Base-by-base conservation (phyloP, 169 alveolate species). In the Plasmodium vivax region DNA sequence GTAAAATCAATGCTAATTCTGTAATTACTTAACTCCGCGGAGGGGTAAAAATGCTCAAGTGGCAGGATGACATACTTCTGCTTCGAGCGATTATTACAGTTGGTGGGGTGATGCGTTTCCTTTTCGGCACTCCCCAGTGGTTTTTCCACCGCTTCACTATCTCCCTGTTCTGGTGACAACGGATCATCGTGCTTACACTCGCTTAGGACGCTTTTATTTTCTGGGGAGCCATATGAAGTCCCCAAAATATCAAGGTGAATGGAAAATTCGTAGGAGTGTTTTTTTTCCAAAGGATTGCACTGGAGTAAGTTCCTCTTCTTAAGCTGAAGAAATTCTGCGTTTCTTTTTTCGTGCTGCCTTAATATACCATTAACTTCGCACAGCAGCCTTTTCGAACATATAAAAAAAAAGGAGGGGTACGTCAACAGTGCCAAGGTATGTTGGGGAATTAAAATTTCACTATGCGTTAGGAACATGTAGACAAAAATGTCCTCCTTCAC, bases 1-100 rank as follows among this genome's bases (percentile, higher is more conserved):
- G 82, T 83, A 32, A 54, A 83, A 83, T 54, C 58, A 9, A 83
- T 83, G 51, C 62, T 83, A 83, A 83, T 54, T 83, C 92, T 83
- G 51, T 56, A 83, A 56, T 83, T 83, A 32, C 34, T 83, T 83
- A 83, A 83, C 73, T 27, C 68, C 2, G 56, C 43, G 56, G 36
- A 54, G 23, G 43, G 23, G 71, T 83, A 83, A 83, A 83, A 83
- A 56, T 83, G 56, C 23, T 47, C n/a, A 83, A 36, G 41, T 23
- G 92, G 92, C 32, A 83, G 73, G 79, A 32, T 58, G 73, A 56
- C 62, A 83, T 83, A 58, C 45, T 83, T 83, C 30, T 81, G 87
- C 74, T 41, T 45, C 54, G 54, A 23, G 16, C 8, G 19, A 43
- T 19, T 45, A 23, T 47, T 47, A 8, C 32, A n/a, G 27, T 45